These are phyloP conservation scores for Solanum neorickii DNA, from an alignment of 257 asterid species.

Conservation along the genomic window DNA sequence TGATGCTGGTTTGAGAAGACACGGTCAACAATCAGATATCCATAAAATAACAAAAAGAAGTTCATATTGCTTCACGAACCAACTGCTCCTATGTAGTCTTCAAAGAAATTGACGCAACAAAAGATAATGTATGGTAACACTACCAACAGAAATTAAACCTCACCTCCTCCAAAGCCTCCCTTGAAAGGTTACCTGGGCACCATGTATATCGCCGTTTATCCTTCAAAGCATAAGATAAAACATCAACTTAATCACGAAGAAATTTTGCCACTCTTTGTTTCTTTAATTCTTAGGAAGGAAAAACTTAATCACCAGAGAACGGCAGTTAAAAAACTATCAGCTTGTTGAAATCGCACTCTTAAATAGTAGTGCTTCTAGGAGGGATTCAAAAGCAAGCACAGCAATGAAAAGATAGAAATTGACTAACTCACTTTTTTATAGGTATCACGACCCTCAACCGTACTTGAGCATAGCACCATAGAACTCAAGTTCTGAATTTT, in stretches of 20 bases:
- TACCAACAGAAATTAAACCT: background rate
- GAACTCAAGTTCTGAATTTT: conserved; percentile 84
- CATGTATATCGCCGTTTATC: conserved; percentile 92
- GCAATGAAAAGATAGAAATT: background rate
- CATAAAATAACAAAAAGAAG: background rate
- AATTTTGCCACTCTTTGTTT: background rate
- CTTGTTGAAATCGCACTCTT: background rate
- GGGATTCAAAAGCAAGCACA: background rate
- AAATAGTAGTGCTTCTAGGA: background rate
- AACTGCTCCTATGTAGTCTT: background rate
- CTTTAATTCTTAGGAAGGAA: background rate
- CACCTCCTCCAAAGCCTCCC: conserved; percentile 58
- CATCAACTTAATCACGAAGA: background rate
- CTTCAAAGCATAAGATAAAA: conserved; percentile 25
- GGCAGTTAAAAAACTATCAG: background rate
- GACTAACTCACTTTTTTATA: conserved; percentile 47
- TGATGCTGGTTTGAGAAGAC: background rate
- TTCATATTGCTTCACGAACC: background rate
- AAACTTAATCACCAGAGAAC: background rate
- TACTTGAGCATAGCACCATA: conserved; percentile 70
- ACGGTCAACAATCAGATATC: background rate
- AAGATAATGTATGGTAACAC: background rate
- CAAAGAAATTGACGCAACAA: background rate
- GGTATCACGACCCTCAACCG: conserved; percentile 47
- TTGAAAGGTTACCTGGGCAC: conserved; percentile 74